Conservation (phyloP, 2,329 filamentous ascomycete species). For the Blumeriella jaapii region DNA sequence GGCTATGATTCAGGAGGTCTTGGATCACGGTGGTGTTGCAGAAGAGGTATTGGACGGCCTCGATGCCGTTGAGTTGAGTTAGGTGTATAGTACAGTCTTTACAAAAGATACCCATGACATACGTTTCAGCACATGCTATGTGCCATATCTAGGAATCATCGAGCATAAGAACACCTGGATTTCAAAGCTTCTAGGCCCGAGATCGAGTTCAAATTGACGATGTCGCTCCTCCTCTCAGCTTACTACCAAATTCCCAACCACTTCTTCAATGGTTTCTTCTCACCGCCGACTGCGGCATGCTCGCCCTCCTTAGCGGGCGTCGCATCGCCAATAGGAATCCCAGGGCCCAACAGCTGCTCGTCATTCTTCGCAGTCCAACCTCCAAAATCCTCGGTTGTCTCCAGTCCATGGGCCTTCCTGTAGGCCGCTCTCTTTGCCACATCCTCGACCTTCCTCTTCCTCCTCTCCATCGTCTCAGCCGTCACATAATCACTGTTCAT, state of each 20-base stretch:
- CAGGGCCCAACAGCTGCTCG: constrained; percentile 25
- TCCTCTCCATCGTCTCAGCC: constrained; percentile 56
- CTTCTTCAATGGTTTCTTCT: constrained; percentile 55
- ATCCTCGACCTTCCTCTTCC: constrained; percentile 68
- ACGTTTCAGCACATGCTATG: background rate
- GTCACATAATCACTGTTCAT: constrained; percentile 66
- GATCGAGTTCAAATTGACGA: no score
- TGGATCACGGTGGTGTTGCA: constrained; percentile 69
- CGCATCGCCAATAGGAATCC: constrained; percentile 21
- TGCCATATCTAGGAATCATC: background rate
- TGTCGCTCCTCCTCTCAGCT: no score
- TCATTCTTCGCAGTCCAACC: constrained; percentile 34
- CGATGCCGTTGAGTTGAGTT: constrained; percentile 60
- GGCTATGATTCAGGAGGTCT: constrained; percentile 63
- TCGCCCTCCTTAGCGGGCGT: constrained; percentile 13
- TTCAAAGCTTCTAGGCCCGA: no score
- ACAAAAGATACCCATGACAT: constrained; percentile 13
- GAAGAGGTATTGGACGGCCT: constrained; percentile 78
- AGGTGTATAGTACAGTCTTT: constrained; percentile 19
- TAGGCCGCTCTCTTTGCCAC: constrained; percentile 78
- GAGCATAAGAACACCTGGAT: background rate
- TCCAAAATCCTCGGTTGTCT: constrained; percentile 46
- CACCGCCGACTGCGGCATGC: constrained; percentile 30
- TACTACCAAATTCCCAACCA: constrained; percentile 73
- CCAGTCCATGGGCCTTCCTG: constrained; percentile 73